These are phyloP conservation scores for Camillea tinctor DNA, from an alignment of 2,329 filamentous ascomycete genomes.

Conservation along the genomic window DNA sequence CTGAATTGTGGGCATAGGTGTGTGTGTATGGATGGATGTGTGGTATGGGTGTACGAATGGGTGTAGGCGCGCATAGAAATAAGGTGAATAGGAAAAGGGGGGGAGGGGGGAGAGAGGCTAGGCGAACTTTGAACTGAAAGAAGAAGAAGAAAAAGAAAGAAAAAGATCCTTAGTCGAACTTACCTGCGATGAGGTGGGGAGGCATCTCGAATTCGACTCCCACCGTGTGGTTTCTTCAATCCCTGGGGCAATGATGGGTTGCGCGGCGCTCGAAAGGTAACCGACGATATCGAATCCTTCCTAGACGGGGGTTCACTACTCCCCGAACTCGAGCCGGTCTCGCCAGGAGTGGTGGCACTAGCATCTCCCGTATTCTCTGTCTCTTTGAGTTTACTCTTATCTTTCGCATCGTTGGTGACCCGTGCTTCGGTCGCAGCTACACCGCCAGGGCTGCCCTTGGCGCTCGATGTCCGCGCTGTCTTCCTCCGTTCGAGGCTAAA, in stretches of 20 bases:
- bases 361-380: constrained; percentile 30
- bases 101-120: constrained; percentile 1
- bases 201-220: constrained; percentile 41
- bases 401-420: constrained; percentile 10
- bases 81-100: constrained; percentile 4
- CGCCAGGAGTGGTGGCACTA: constrained; percentile 34
- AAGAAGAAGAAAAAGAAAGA: too few relatives aligned
- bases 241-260: constrained; percentile 50
- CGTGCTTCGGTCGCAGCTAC: constrained; percentile 1
- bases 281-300: constrained; percentile 48
- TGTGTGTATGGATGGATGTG: background rate
- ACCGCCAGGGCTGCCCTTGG: constrained; percentile 1
- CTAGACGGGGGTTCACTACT: constrained; percentile 36
- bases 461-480: constrained; percentile 10
- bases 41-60: background rate
- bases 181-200: constrained; percentile 53
- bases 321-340: constrained; percentile 36
- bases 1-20: background rate
- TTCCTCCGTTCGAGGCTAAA: constrained; percentile 25
- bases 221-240: constrained; percentile 43
- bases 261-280: constrained; percentile 45
- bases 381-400: constrained; percentile 23
- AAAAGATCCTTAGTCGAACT: too few relatives aligned
- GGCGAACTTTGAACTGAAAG: background rate
- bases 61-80: background rate